Base-by-base conservation (phyloP, 768 basidiomycete species). In the Holtermannia corniformis region DNA sequence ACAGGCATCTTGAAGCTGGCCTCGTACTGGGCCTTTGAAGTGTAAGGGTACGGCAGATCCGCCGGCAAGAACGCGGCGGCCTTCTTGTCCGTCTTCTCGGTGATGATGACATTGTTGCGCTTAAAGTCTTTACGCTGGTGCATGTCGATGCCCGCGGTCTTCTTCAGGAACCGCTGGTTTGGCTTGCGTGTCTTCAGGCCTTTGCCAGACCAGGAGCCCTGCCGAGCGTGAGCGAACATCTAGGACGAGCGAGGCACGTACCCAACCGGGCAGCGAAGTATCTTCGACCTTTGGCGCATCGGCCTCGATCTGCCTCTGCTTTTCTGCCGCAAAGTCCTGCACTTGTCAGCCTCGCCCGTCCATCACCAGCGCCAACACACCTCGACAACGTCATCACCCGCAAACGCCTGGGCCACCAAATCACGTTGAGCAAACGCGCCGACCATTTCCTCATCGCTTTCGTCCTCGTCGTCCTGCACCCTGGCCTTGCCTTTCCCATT, bases 31-130 rank as follows among this genome's bases (percentile, higher is more conserved):
- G 85, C 87, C 52, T 83, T 83, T 72, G 85, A 87, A 7, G 93
- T 96, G 68, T 90, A 97, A 2, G 93, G 95, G 73, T 85, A 86
- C 2, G 95, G 95, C 43, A 99, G 73, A 68, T 97, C 92, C 72
- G 86, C 86, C 50, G 90, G 82, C 55, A 83, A 78, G 70, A 92
- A 96, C 73, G 89, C 87, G 14, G 81, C 75, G 0, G 87, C 91
- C 70, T 95, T 95, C 75, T 88, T 89, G 75, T 97, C 93, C 54
- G 83, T 82, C 73, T 85, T 88, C 73, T 99, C 93, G 1, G 88
- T 90, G 63, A 99, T 87, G 75, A 99, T 95, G 65, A 97, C 81
- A 68, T 95, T 84, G 11, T 82, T 78, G 65, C 88, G 88, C 56
- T 78, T 77, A 63, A 83, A 84, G 72, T 99, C 95, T 13, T 85